Evolutionary conservation across 2,329 filamentous ascomycete genomes (phyloP), one percentile per base, ranked within the genome.

Genomic region (Diaporthe aspalathi): DNA sequence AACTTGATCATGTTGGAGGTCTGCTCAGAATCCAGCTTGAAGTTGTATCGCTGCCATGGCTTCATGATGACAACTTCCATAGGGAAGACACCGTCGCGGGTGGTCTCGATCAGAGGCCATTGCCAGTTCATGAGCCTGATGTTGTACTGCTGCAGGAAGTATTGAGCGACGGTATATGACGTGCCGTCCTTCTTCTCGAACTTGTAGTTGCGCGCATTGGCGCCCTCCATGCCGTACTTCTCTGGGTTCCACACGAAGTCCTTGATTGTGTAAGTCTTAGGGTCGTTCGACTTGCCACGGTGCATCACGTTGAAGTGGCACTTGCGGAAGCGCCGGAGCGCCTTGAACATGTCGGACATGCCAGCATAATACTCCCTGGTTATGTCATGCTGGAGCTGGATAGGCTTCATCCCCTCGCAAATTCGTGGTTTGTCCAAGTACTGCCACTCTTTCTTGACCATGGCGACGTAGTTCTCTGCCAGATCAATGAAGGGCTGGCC

Each of bases 1-100:
- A 95, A 94, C 80, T 93, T 95, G 84, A 99, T 98, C 96, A 99
- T 99, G 6, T 87, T 83, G 0, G 91, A 84, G 0, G 95, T 98
- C 82, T 97, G 87, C 0, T 77, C 69, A 0, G 87, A 84, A 67
- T 87, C 87, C 1, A 93, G 79, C 80, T 92, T 93, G 81, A 84
- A 91, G 0, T 84, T 83, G 74, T 91, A 93, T 0, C 88, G 84
- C 78, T 92, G 90, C 77, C 89, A 86, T 0, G 83, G 80, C 45
- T 84, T 76, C 8, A 90, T 74, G 11, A 82, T 80, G 68, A 88
- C 89, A 4, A 90, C 78, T 75, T 93, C 91, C 81, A 92, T 87
- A 0, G 91, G 91, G 73, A 91, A 90, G 4, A 82, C 79, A 0
- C 85, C 88, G 2, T 79, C 85, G 52, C 85, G 86, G 5, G 83